A percentile compares a stretch with the other conserved stretches of the same genome.
These are phyloP conservation scores for Leishmania lainsoni DNA, from an alignment of 208 protist species.

Conservation along the genomic window DNA sequence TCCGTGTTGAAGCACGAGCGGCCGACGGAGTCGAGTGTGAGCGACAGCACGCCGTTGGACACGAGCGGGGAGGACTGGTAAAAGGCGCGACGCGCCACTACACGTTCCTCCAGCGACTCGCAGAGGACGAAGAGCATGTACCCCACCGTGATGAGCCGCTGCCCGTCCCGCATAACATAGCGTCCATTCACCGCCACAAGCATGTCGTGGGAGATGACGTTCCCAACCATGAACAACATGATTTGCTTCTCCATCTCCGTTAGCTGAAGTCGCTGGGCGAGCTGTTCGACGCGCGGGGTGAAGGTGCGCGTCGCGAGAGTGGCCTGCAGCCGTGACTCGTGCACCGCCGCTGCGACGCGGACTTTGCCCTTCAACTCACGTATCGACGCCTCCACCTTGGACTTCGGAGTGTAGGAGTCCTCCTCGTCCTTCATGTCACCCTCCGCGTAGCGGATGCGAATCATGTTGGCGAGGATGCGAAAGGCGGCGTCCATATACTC, in stretches of 20 bases:
- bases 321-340: slow-evolving; percentile 65
- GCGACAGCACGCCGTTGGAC: slow-evolving; percentile 66
- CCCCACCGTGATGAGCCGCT: slow-evolving; percentile 83
- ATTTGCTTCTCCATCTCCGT: slow-evolving; percentile 91
- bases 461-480: slow-evolving; percentile 81
- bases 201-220: slow-evolving; percentile 89
- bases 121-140: slow-evolving; percentile 93
- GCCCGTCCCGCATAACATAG: slow-evolving; percentile 87
- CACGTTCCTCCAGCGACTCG: slow-evolving; percentile 81
- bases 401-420: slow-evolving; percentile 68
- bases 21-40: slow-evolving; percentile 53
- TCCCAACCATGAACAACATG: slow-evolving; percentile 85
- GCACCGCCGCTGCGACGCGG: slow-evolving; percentile 63
- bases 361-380: slow-evolving; percentile 86
- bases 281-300: slow-evolving; percentile 87
- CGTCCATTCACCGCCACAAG: slow-evolving; percentile 88
- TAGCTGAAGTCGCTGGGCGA: slow-evolving; percentile 68
- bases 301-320: slow-evolving; percentile 59
- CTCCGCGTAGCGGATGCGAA: slow-evolving; percentile 85
- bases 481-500: slow-evolving; percentile 93
- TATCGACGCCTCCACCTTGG: slow-evolving; percentile 81
- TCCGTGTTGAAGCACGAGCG: slow-evolving; percentile 89
- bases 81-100: slow-evolving; percentile 82
- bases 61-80: slow-evolving; percentile 86
- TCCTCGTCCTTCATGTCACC: slow-evolving; percentile 92